A percentile compares a stretch with the other conserved stretches of the same genome.
Conservation (phyloP, 352 stramenopile species). For the Hyaloperonospora brassicae region DNA sequence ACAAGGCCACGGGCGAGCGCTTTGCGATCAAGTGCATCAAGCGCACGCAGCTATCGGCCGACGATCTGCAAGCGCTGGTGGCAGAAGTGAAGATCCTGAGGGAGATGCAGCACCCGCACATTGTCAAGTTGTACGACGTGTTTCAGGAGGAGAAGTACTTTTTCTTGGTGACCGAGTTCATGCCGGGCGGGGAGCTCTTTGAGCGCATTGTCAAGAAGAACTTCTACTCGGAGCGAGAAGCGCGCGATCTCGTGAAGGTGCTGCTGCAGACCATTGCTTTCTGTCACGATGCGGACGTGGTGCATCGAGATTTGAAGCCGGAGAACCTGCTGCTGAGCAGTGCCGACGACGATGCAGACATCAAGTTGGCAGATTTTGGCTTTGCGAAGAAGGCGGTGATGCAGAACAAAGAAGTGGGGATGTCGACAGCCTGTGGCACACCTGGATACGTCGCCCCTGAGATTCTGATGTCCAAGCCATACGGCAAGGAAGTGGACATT, state of each 20-base stretch:
- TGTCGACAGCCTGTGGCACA: constrained; percentile 66
- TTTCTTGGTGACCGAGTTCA: constrained; percentile 97
- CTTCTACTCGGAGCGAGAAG: constrained; percentile 78
- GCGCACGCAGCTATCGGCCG: constrained; percentile 48
- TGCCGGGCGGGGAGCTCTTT: constrained; percentile 82
- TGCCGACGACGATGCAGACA: constrained; percentile 65
- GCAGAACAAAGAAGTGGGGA: constrained; percentile 29
- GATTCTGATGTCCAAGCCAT: constrained; percentile 64
- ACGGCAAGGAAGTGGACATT: constrained; percentile 77
- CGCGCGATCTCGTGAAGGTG: constrained; percentile 66
- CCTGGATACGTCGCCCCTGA: constrained; percentile 72
- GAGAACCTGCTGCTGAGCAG: constrained; percentile 91
- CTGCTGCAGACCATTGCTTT: constrained; percentile 79
- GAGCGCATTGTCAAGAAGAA: constrained; percentile 85
- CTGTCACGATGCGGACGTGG: constrained; percentile 81
- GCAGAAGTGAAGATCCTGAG: constrained; percentile 71
- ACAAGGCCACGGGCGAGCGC: constrained; percentile 32
- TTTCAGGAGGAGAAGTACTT: constrained; percentile 89
- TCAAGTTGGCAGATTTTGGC: constrained; percentile 80
- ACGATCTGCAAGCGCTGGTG: constrained; percentile 72
- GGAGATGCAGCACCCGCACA: constrained; percentile 83
- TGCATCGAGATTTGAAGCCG: constrained; percentile 93
- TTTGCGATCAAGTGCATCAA: constrained; percentile 88
- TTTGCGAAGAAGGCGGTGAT: constrained; percentile 72
- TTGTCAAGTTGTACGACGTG: constrained; percentile 86